Evolutionary conservation across 495 filamentous ascomycete genomes (phyloP), one percentile per base, ranked within the genome.

Genomic region (Mycothermus thermophilus): DNA sequence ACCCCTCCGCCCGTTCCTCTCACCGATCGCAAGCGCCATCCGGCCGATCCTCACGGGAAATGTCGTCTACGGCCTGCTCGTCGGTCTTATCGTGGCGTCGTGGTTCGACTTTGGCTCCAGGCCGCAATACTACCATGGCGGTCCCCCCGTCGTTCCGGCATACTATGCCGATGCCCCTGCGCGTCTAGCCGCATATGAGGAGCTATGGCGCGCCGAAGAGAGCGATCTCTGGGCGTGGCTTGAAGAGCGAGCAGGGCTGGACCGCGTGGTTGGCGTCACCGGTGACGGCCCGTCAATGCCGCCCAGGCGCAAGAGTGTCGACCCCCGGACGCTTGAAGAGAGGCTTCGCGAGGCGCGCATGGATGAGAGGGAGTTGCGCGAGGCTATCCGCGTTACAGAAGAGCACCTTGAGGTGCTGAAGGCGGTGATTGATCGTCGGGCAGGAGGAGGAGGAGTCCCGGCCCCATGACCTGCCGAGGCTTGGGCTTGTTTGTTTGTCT

Each of bases 141-240:
- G 22, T 11, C 22, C 22, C 6, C 22, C 22, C 22, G 22, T 6
- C 22, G n/a, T n/a, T n/a, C n/a, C n/a, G n/a, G 22, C 22, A 11
- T 25, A 25, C 22, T 6, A 25, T 11, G 6, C 22, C 11, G 22
- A 6, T 25, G 22, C 22, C 47, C 15, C 42, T 45, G 22, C 50
- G 37, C 71, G 83, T 5, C 51, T 82, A 12, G 77, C 75, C 16
- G 88, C 85, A 5, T 97, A 95, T 53, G 88, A 96, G 41, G 79
- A 93, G 58, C 78, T 94, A 46, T 97, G 90, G 90, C 69, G 75
- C 12, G 61, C 72, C 12, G 90, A 96, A 48, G 90, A 97, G 51
- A 83, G 74, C 44, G 83, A 87, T 35, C 61, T 97, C 7, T 99
- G 92, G 92, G 76, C 80, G 32, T 99, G 90, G 90, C 62, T 99